Percentiles rank a stretch among this genome's conserved stretches.
Evolutionary conservation across 345 rosid species (phyloP).

Genomic region (Gossypium sturtianum): DNA sequence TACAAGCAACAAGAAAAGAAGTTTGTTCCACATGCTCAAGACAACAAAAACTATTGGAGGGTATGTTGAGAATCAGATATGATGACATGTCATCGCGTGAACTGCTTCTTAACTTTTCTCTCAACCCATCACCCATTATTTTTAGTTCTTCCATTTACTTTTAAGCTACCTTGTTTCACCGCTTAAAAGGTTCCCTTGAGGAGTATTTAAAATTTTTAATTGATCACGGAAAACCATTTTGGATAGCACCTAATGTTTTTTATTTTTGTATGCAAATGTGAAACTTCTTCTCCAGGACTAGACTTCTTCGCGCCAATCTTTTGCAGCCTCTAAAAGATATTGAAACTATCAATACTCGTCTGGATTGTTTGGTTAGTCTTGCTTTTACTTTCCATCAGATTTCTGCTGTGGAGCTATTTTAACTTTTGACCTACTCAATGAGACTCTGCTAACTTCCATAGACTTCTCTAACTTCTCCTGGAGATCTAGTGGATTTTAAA

Average conservation of each 20-base stretch:
- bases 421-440: not conserved
- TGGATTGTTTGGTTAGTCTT: conserved; percentile 83
- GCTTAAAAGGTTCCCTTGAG: not conserved
- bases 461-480: not conserved
- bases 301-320: conserved; percentile 95
- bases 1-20: conserved; percentile 84
- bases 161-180: not conserved
- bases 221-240: not conserved
- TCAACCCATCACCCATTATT: not conserved
- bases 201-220: not conserved
- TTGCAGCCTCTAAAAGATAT: conserved; percentile 95
- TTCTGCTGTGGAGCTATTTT: conserved; percentile 16
- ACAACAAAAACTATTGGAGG: conserved; percentile 94
- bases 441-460: not conserved
- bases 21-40: conserved; percentile 93
- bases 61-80: conserved; percentile 32
- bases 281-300: conserved; percentile 59
- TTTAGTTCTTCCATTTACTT: not conserved
- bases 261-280: not conserved
- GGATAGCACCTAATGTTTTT: not conserved
- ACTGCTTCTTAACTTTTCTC: conserved; percentile 9
- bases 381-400: conserved; percentile 16
- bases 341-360: conserved; percentile 87
- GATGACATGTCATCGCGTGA: conserved; percentile 8
- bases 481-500: not conserved